Evolutionary conservation across 805 yeast genomes (phyloP), one percentile per base, ranked within the genome.

Genomic region (Sugiyamaella chiloensis): DNA sequence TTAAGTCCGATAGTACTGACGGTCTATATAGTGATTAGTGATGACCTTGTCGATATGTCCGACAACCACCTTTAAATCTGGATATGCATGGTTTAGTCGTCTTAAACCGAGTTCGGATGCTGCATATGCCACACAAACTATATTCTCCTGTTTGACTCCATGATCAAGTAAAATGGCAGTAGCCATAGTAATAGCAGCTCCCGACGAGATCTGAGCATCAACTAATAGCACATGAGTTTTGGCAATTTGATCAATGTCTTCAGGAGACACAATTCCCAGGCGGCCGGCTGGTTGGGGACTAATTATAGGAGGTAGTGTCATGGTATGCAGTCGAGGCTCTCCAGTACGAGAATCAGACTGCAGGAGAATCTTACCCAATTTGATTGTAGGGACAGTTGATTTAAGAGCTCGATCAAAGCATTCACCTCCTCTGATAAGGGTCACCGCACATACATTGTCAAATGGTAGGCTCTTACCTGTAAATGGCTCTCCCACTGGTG

Each of bases 141-240:
- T 84, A 54, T 85, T 76, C 24, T 73, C 68, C 42, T 77, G 75
- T 6, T 63, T 57, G 19, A 87, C 83, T 5, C 83, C 85, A 61
- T 91, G 95, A 60, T 91, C 98, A 12, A 86, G 56, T 42, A 91
- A 68, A 2, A 91, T 89, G 58, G 88, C 93, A 39, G 87, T 79
- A 0, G 97, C 96, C 98, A 91, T 93, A 36, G 88, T 85, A 1
- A 90, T 83, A 0, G 96, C 96, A 0, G 96, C 95, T 1, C 98
- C 99, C 24, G 95, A 82, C 26, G 87, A 83, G 42, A 88, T 73
- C 62, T 91, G 96, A 0, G 96, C 87, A 61, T 91, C 97, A 60
- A 87, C 78, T 42, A 91, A 66, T 6, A 91, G 66, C 1, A 87
- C 79, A 51, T 76, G 78, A 17, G 54, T 43, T 12, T 48, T 24